A percentile compares a stretch with the other conserved stretches of the same genome.
These are phyloP conservation scores for Mortierella sp. DNA, from an alignment of 371 early-diverging fungal genomes.

Conservation along the genomic window DNA sequence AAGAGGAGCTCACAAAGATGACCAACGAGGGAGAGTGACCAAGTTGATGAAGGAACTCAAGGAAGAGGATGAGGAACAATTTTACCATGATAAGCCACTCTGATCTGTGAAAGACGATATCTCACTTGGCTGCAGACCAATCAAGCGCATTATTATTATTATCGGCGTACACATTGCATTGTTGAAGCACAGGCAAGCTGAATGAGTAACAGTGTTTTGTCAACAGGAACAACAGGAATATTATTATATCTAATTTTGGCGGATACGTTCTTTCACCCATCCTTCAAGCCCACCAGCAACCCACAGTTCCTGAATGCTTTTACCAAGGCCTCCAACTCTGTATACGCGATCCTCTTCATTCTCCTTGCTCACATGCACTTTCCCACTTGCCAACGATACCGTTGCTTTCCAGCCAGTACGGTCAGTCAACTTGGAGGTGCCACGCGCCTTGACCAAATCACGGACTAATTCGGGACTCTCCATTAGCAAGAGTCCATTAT, in stretches of 20 bases:
- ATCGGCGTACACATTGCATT: no score
- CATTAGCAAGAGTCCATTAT: conserved; percentile 92
- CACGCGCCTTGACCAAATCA: conserved; percentile 68
- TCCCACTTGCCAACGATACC: conserved; percentile 67
- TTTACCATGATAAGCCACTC: background rate
- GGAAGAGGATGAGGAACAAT: background rate
- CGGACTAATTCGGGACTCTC: conserved; percentile 88
- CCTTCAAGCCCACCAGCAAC: conserved; percentile 92
- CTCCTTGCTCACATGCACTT: conserved; percentile 61
- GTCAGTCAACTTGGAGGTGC: conserved; percentile 67
- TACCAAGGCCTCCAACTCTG: conserved; percentile 81
- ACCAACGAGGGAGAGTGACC: no score
- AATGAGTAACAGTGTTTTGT: no score
- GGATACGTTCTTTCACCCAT: conserved; percentile 73
- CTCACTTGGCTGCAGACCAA: no score
- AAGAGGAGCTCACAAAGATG: background rate
- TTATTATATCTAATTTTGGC: conserved; percentile 6
- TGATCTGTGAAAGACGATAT: no score
- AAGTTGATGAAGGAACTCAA: background rate
- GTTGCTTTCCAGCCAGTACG: conserved; percentile 80
- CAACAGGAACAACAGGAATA: no score
- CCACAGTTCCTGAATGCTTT: conserved; percentile 93
- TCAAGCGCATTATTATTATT: no score
- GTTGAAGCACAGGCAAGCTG: no score
- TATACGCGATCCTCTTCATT: conserved; percentile 66